Evolutionary conservation across 2,329 filamentous ascomycete species (phyloP).

Genomic region (Alternaria metachromatica): DNA sequence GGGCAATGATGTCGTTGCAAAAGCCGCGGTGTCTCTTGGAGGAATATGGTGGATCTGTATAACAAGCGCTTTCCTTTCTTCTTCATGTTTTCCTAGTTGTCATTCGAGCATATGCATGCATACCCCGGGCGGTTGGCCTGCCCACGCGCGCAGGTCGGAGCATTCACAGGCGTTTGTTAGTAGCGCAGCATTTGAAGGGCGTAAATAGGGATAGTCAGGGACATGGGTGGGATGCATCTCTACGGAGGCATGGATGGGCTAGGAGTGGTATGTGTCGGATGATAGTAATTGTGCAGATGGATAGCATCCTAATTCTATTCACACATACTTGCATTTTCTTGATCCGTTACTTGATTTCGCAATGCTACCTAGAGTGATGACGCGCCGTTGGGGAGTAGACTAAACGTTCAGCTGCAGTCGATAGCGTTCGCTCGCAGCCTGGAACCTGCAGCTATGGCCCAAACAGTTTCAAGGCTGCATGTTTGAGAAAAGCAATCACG

Average conservation of each 20-base stretch:
- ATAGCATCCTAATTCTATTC: slow-evolving; percentile 14
- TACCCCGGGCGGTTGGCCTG: slow-evolving; percentile 22
- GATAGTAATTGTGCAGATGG: slow-evolving; percentile 6
- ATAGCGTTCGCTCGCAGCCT: slow-evolving; percentile 4
- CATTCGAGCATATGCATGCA: slow-evolving; percentile 27
- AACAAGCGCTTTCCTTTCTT: slow-evolving; percentile 4
- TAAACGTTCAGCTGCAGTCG: background rate
- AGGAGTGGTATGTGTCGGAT: background rate
- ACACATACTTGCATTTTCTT: background rate
- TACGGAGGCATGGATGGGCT: background rate
- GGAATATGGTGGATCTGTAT: slow-evolving; percentile 5
- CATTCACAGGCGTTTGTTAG: slow-evolving; percentile 31
- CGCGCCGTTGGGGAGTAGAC: background rate
- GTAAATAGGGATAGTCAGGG: slow-evolving; percentile 8
- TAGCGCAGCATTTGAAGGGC: slow-evolving; percentile 29
- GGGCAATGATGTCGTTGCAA: background rate
- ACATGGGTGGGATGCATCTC: slow-evolving; percentile 1
- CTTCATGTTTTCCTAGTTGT: slow-evolving; percentile 9
- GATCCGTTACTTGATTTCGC: background rate
- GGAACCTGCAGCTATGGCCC: background rate
- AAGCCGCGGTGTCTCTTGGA: background rate
- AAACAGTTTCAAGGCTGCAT: slow-evolving; percentile 19
- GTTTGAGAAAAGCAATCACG: slow-evolving; percentile 14
- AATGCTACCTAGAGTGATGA: background rate
- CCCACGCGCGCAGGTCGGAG: slow-evolving; percentile 6